phyloP scores from a whole-genome alignment of 2,329 filamentous ascomycete genomes.

The Fusarium sulawesiense region DNA sequence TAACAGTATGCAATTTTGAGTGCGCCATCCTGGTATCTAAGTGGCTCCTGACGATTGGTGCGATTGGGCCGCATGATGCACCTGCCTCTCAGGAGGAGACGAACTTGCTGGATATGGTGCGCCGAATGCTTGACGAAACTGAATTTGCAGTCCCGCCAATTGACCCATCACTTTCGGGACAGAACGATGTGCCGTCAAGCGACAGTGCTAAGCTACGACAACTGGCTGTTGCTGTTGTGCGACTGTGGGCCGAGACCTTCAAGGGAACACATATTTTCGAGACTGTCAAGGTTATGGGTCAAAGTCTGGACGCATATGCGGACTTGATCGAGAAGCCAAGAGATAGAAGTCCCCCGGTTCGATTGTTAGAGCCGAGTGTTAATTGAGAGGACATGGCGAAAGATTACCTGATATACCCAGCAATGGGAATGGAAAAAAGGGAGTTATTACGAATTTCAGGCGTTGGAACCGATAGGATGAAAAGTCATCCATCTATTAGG shows the following conservation, averaged over 20 bases:
- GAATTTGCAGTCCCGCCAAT: conserved; percentile 69
- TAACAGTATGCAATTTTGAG: conserved; percentile 68
- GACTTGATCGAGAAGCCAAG: conserved; percentile 66
- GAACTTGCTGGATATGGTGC: conserved; percentile 65
- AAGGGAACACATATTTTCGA: conserved; percentile 72
- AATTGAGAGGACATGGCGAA: conserved; percentile 11
- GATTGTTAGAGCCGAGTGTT: conserved; percentile 42
- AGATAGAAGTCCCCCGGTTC: conserved; percentile 54
- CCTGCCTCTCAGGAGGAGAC: conserved; percentile 65
- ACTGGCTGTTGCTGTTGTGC: conserved; percentile 67
- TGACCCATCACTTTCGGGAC: conserved; percentile 64
- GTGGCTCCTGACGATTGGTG: conserved; percentile 68
- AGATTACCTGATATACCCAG: background rate
- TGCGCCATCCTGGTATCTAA: conserved; percentile 70
- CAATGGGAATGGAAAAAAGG: background rate
- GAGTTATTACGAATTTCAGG: conserved; percentile 14
- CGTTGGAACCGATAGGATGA: conserved; percentile 7
- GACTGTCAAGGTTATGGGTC: conserved; percentile 68
- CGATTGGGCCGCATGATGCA: conserved; percentile 62
- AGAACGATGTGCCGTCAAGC: conserved; percentile 58
- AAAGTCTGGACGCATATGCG: conserved; percentile 67
- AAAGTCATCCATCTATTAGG: background rate
- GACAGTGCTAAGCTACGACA: conserved; percentile 65
- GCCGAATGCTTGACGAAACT: conserved; percentile 70
- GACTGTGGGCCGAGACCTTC: conserved; percentile 71